These are phyloP conservation scores for Apostasia ramifera DNA, from an alignment of 106 monocot species.

Conservation along the genomic window DNA sequence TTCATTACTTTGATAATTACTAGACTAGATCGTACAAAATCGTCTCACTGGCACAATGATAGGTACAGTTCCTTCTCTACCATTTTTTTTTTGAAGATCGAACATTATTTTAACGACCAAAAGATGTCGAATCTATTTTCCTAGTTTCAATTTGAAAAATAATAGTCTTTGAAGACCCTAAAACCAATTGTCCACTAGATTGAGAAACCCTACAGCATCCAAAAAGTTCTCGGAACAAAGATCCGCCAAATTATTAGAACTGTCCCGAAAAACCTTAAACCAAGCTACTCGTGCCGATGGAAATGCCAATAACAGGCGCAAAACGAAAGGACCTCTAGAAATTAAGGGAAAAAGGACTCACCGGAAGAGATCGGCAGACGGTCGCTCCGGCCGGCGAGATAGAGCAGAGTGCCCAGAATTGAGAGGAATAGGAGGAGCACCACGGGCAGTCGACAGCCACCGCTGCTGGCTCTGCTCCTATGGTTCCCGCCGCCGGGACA, in stretches of 20 bases:
- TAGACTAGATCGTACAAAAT: too few relatives aligned
- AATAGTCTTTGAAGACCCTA: too few relatives aligned
- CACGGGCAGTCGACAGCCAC: slow-evolving; percentile 15
- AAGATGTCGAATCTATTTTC: too few relatives aligned
- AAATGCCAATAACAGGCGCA: not conserved
- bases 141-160: too few relatives aligned
- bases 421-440: slow-evolving; percentile 36
- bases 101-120: too few relatives aligned
- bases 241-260: not conserved
- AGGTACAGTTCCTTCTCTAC: too few relatives aligned
- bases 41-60: too few relatives aligned
- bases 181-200: too few relatives aligned
- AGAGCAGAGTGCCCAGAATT: slow-evolving; percentile 29
- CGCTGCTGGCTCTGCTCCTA: slow-evolving; percentile 9
- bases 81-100: too few relatives aligned
- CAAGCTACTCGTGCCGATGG: not conserved
- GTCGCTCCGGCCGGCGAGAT: slow-evolving; percentile 20
- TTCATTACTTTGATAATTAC: too few relatives aligned
- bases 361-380: slow-evolving; percentile 13
- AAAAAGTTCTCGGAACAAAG: not conserved
- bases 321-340: not conserved
- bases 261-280: not conserved
- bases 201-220: not conserved
- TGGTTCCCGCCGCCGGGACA: slow-evolving; percentile 1
- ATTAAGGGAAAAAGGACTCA: slow-evolving; percentile 6